Percentiles rank a stretch among this genome's conserved stretches.
These are phyloP conservation scores for Nemania sp. DNA, from an alignment of 2,329 filamentous ascomycete species.

Conservation along the genomic window DNA sequence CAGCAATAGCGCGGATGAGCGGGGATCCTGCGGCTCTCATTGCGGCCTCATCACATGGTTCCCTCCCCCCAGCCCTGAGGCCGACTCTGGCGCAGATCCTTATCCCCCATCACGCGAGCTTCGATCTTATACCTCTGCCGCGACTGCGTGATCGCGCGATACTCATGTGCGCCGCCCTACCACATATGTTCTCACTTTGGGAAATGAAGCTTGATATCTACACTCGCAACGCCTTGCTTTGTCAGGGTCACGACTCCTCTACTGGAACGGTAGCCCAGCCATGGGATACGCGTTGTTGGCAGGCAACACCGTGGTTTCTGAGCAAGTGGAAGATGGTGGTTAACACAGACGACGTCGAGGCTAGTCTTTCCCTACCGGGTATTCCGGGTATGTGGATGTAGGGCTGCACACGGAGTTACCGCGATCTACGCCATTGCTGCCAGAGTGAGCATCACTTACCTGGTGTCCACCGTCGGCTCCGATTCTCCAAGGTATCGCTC, in stretches of 20 bases:
- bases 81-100: conserved; percentile 55
- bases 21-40: conserved; percentile 44
- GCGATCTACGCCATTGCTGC: neutral
- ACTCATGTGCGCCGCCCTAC: conserved; percentile 48
- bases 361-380: conserved; percentile 20
- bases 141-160: conserved; percentile 51
- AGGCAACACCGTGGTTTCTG: conserved; percentile 42
- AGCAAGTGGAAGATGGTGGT: conserved; percentile 38
- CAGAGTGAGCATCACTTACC: neutral
- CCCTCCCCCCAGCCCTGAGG: conserved; percentile 50
- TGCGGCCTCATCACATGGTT: conserved; percentile 29
- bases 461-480: no score
- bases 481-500: neutral
- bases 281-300: conserved; percentile 50
- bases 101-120: conserved; percentile 53
- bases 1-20: conserved; percentile 27
- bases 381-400: conserved; percentile 40
- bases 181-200: conserved; percentile 49
- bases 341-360: conserved; percentile 26
- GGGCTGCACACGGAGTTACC: neutral
- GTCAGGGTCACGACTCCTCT: conserved; percentile 29
- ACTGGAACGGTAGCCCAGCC: conserved; percentile 42
- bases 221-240: conserved; percentile 48
- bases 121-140: conserved; percentile 55
- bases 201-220: conserved; percentile 56